phyloP scores from a whole-genome alignment of 2,329 filamentous ascomycete genomes.

The Fusarium paranaense region DNA sequence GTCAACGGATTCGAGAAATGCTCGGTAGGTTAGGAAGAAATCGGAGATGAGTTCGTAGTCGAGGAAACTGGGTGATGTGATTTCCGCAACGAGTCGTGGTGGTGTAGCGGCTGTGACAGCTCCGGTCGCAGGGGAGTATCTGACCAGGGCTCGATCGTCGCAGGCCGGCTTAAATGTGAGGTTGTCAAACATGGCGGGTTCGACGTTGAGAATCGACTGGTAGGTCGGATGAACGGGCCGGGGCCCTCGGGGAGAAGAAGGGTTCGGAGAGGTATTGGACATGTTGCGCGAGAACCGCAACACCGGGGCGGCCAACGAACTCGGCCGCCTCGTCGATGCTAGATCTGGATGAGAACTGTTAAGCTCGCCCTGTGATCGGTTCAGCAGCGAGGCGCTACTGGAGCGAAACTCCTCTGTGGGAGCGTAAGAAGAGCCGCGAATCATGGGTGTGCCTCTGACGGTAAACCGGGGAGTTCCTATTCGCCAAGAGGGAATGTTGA shows the following conservation, averaged over 20 bases:
- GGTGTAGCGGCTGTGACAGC: constrained; percentile 91
- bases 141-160: constrained; percentile 84
- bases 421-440: constrained; percentile 84
- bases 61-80: constrained; percentile 94
- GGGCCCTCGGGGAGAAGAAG: constrained; percentile 55
- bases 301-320: constrained; percentile 52
- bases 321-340: constrained; percentile 50
- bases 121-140: constrained; percentile 77
- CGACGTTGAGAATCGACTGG: constrained; percentile 64
- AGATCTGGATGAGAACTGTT: constrained; percentile 42
- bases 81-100: constrained; percentile 91
- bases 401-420: constrained; percentile 78
- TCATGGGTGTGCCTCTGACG: constrained; percentile 76
- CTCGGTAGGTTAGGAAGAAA: constrained; percentile 95
- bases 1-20: constrained; percentile 82
- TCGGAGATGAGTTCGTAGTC: constrained; percentile 98
- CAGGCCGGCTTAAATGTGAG: constrained; percentile 82
- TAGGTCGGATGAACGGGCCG: constrained; percentile 59
- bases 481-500: constrained; percentile 86
- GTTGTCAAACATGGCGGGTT: constrained; percentile 83
- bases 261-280: constrained; percentile 39
- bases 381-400: constrained; percentile 66
- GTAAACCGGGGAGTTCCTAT: constrained; percentile 87
- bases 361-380: constrained; percentile 49
- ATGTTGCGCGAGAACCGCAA: constrained; percentile 45